phyloP scores from a whole-genome alignment of 106 monocot species.

The Dendrobium huoshanense region DNA sequence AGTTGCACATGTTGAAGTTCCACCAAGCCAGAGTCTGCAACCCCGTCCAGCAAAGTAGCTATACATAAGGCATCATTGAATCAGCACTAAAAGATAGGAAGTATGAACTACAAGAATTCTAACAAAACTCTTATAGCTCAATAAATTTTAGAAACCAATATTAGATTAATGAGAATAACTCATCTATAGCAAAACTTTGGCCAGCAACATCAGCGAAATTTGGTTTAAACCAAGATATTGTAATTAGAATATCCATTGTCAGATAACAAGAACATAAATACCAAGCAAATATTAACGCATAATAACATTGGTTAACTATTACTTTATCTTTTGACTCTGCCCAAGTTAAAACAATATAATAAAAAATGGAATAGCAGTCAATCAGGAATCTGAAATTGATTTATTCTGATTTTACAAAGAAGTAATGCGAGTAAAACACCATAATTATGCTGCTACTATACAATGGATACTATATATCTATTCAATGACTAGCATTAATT shows the following conservation, averaged over 20 bases:
- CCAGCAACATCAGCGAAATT: not conserved
- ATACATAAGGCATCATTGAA: conserved; percentile 11
- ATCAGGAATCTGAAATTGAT: not conserved
- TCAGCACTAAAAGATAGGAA: not conserved
- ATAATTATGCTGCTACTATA: not conserved
- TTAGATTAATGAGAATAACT: not conserved
- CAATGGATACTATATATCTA: too few species aligned
- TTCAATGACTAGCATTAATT: too few species aligned
- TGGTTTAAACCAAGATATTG: not conserved
- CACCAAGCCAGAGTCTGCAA: conserved; percentile 66
- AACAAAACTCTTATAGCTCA: not conserved
- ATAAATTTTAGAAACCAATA: not conserved
- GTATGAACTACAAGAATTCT: not conserved
- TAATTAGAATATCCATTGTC: not conserved
- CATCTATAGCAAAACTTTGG: not conserved
- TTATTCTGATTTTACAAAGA: not conserved
- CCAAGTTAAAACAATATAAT: not conserved
- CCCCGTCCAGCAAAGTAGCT: conserved; percentile 62
- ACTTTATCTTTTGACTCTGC: not conserved
- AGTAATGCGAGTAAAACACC: not conserved
- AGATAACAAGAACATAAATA: not conserved
- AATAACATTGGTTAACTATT: not conserved
- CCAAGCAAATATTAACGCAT: not conserved
- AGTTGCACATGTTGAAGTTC: conserved; percentile 63
- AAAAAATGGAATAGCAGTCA: not conserved